These are phyloP conservation scores for Penicillium polonicum DNA, from an alignment of 2,329 filamentous ascomycete genomes.

Conservation along the genomic window DNA sequence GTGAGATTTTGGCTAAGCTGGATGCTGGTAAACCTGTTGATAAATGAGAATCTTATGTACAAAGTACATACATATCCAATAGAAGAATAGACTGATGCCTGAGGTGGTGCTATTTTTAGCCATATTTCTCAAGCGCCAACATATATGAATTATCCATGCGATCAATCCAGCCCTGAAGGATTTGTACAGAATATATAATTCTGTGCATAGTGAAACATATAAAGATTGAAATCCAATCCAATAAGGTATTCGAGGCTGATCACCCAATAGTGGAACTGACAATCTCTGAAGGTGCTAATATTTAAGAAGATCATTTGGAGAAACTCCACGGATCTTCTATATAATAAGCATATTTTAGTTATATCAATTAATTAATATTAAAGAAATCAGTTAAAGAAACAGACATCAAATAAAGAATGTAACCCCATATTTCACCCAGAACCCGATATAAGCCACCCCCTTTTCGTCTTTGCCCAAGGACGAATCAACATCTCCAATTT, in stretches of 20 bases:
- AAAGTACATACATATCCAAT: neutral
- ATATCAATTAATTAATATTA: neutral
- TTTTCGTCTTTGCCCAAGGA: neutral
- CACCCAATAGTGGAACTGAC: neutral
- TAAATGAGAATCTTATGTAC: neutral
- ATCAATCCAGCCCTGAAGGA: neutral
- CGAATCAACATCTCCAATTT: conserved; percentile 1
- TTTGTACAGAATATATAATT: neutral
- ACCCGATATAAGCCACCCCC: conserved; percentile 7
- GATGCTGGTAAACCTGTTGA: conserved; percentile 13
- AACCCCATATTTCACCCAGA: neutral
- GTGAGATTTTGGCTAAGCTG: conserved; percentile 15
- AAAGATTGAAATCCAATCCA: neutral
- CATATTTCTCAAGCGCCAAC: neutral
- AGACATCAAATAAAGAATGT: neutral
- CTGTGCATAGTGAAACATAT: neutral
- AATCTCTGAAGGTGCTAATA: neutral
- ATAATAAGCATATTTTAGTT: no score
- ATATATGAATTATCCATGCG: neutral
- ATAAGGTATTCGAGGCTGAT: neutral
- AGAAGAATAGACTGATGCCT: neutral
- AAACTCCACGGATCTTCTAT: neutral
- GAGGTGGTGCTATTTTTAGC: neutral
- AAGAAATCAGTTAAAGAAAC: neutral
- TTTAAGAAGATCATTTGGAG: neutral